phyloP scores from a whole-genome alignment of 768 basidiomycete genomes.

The Pleurotus sapidus region DNA sequence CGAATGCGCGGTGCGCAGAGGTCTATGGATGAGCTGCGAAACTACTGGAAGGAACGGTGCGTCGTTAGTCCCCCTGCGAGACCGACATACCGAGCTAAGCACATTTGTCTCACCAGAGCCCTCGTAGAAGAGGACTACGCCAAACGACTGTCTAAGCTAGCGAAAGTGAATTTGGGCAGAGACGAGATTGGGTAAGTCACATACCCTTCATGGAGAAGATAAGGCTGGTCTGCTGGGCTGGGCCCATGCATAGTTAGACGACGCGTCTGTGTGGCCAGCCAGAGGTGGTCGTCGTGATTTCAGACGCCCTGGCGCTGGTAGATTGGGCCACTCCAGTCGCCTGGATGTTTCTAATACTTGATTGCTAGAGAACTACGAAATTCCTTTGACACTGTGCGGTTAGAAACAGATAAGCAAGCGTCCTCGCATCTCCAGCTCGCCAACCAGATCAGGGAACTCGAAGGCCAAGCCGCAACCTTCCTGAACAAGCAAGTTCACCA shows the following conservation, averaged over 20 bases:
- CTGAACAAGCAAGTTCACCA: constrained; percentile 63
- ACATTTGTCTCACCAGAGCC: constrained; percentile 48
- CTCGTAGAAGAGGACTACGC: constrained; percentile 95
- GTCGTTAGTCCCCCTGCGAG: constrained; percentile 19
- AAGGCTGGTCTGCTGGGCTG: no score
- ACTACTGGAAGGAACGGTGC: constrained; percentile 94
- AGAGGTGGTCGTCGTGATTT: no score
- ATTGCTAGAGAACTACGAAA: constrained; percentile 70
- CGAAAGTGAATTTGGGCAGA: constrained; percentile 72
- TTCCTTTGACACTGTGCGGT: constrained; percentile 74
- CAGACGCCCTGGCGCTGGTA: no score
- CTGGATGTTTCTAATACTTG: background rate
- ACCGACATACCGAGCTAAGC: constrained; percentile 6
- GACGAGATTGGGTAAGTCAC: constrained; percentile 90
- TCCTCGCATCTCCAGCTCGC: constrained; percentile 71
- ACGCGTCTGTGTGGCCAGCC: background rate
- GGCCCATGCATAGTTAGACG: no score
- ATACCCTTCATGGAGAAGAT: background rate
- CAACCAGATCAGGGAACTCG: constrained; percentile 76
- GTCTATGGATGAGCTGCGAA: constrained; percentile 85
- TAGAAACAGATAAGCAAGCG: constrained; percentile 84
- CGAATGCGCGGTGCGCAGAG: constrained; percentile 82
- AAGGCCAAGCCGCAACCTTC: constrained; percentile 60
- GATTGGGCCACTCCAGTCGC: no score
- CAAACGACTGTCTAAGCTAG: constrained; percentile 75